Percentiles rank a stretch among this genome's conserved stretches.
Evolutionary conservation across 2,329 filamentous ascomycete species (phyloP).

Genomic region (Aspergillus fischeri): DNA sequence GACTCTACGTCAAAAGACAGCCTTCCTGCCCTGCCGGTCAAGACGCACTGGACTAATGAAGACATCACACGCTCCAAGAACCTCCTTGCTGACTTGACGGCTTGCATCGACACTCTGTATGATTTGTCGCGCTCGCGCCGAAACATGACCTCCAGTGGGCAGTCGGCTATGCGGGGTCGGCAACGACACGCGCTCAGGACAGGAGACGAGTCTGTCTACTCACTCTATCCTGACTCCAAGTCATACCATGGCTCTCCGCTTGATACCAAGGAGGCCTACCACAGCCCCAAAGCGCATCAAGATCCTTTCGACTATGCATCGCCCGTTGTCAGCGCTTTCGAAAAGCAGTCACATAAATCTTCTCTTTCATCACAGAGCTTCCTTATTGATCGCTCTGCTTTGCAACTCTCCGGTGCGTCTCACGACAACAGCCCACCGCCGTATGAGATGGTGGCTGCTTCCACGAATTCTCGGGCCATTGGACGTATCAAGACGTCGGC

Average conservation of each 20-base stretch:
- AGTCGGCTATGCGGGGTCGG: conserved; percentile 17
- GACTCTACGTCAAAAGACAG: conserved; percentile 28
- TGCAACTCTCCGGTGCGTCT: conserved; percentile 37
- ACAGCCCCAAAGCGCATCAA: conserved; percentile 19
- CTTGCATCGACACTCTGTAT: conserved; percentile 62
- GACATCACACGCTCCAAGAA: conserved; percentile 54
- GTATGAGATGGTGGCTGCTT: conserved; percentile 41
- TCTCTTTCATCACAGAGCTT: conserved; percentile 28
- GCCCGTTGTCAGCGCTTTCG: conserved; percentile 6
- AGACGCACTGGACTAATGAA: conserved; percentile 44
- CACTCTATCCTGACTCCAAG: conserved; percentile 23
- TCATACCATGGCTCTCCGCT: conserved; percentile 37
- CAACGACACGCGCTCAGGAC: conserved; percentile 25
- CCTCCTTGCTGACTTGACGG: conserved; percentile 57
- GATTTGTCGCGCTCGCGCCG: conserved; percentile 57
- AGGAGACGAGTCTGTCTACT: conserved; percentile 20
- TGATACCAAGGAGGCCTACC: conserved; percentile 25
- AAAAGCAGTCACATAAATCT: conserved; percentile 19
- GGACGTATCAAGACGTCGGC: conserved; percentile 38
- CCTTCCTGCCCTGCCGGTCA: conserved; percentile 31
- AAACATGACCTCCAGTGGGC: conserved; percentile 32
- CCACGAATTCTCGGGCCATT: conserved; percentile 39
- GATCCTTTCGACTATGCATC: conserved; percentile 23
- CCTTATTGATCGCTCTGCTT: conserved; percentile 37
- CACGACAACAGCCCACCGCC: conserved; percentile 40